Base-by-base conservation (phyloP, 1,139 yeast genomes). In the Yamadazyma spencermartinsiae region DNA sequence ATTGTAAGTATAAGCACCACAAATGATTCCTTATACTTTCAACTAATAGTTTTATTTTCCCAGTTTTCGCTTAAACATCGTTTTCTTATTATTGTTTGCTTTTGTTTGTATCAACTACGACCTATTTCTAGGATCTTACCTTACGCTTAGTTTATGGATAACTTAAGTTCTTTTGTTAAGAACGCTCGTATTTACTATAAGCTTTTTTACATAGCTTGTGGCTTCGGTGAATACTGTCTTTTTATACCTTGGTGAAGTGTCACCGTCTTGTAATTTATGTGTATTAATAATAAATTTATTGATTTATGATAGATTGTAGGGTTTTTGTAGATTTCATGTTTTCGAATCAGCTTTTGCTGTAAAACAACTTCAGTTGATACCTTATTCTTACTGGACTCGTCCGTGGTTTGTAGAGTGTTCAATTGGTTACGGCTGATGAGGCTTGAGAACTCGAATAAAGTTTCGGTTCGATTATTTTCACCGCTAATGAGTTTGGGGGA, bases 1-100 rank as follows among this genome's bases (percentile, higher is more conserved):
- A 46, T 57, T 75, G 43, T 72, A 60, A 58, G 43, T 37, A 34
- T 27, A 32, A 26, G 12, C 6, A 13, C 14, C 14, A 5, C n/a
- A 26, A 26, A 12, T 14, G 20, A 9, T 28, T 15, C 20, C 2
- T 27, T 17, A 25, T 16, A 8, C 15, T 12, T 33, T 33, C 35
- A 9, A 16, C n/a, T 25, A 14, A 25, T 23, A 23, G 35, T 21
- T 12, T 14, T 4, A n/a, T 19, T 33, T 14, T 8, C 17, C 30
- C 30, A 24, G 31, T 34, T 27, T 34, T 28, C 32, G 36, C 17
- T 25, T 17, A 33, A 26, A 33, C 5, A 9, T 4, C 16, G 20
- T n/a, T 16, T 28, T 14, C 3, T 16, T 28, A 15, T 28, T 28
- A 9, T 16, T 16, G 3, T 9, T 16, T 28, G 9, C n/a, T 13